phyloP scores from a whole-genome alignment of 2,329 filamentous ascomycete species.

The Diaporthe vexans region DNA sequence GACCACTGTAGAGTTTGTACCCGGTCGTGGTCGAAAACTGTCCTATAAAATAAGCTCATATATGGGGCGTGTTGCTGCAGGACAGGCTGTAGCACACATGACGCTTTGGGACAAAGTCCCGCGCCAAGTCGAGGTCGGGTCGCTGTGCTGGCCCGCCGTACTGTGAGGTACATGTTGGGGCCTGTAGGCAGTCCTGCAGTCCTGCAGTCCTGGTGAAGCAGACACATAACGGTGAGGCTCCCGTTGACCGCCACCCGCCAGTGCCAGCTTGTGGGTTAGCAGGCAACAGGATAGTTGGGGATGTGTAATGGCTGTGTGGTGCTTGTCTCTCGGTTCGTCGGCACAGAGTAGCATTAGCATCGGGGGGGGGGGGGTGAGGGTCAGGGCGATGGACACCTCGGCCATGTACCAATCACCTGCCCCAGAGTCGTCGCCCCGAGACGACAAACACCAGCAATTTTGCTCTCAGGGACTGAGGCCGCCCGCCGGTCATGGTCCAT shows the following conservation, averaged over 20 bases:
- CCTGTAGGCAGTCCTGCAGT: no score
- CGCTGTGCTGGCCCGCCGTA: not conserved
- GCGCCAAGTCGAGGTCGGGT: not conserved
- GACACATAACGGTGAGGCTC: no score
- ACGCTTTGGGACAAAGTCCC: conserved; percentile 11
- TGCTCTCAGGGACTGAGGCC: not conserved
- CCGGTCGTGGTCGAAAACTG: not conserved
- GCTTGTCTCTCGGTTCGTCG: conserved; percentile 14
- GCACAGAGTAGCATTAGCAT: conserved; percentile 31
- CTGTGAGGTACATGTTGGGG: conserved; percentile 4
- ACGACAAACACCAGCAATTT: not conserved
- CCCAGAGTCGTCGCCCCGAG: not conserved
- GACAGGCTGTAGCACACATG: not conserved
- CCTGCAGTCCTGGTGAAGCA: no score
- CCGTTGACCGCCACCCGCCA: no score
- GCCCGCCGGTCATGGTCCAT: conserved; percentile 10
- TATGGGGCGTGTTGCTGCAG: not conserved
- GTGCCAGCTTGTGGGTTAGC: no score
- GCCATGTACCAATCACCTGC: not conserved
- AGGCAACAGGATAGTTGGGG: no score
- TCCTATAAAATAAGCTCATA: conserved; percentile 3
- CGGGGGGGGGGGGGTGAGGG: no score
- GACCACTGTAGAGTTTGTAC: not conserved
- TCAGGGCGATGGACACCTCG: not conserved
- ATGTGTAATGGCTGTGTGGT: not conserved